Conservation (phyloP, 352 stramenopile species). For the Globisporangium polare region DNA sequence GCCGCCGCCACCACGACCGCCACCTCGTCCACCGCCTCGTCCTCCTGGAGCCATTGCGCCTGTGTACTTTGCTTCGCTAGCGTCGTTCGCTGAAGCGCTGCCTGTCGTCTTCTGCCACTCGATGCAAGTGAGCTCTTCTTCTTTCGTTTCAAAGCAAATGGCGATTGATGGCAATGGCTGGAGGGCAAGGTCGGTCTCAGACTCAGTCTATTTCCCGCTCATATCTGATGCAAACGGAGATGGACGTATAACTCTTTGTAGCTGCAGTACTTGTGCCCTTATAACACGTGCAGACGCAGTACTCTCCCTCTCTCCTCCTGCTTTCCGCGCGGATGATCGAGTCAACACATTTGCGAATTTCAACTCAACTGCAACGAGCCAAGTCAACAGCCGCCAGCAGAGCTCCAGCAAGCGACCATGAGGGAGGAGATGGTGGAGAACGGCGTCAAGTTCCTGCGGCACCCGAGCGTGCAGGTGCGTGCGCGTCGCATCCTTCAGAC, state of each 20-base stretch:
- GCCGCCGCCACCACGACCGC: not conserved
- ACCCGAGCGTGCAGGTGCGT: conserved; percentile 74
- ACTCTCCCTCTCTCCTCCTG: not conserved
- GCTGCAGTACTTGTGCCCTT: not conserved
- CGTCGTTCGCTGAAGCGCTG: not conserved
- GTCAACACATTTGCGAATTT: conserved; percentile 14
- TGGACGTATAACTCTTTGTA: conserved; percentile 4
- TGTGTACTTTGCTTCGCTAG: not conserved
- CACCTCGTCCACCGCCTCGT: conserved; percentile 3
- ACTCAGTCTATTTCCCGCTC: not conserved
- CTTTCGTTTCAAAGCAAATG: not conserved
- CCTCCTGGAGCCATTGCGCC: conserved; percentile 10
- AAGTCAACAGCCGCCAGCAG: not conserved
- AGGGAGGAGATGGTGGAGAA: conserved; percentile 74
- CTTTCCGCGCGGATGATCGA: conserved; percentile 7
- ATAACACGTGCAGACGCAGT: no score
- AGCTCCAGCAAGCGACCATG: conserved; percentile 15
- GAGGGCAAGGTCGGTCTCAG: conserved; percentile 9
- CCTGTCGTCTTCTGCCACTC: not conserved
- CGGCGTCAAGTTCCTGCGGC: conserved; percentile 77
- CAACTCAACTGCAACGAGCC: conserved; percentile 12
- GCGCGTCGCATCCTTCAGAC: not conserved
- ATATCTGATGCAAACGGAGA: not conserved
- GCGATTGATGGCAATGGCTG: conserved; percentile 6
- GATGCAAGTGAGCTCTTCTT: not conserved